Base-by-base conservation (phyloP, 352 stramenopile species). In the Elongisporangium prolatum region DNA sequence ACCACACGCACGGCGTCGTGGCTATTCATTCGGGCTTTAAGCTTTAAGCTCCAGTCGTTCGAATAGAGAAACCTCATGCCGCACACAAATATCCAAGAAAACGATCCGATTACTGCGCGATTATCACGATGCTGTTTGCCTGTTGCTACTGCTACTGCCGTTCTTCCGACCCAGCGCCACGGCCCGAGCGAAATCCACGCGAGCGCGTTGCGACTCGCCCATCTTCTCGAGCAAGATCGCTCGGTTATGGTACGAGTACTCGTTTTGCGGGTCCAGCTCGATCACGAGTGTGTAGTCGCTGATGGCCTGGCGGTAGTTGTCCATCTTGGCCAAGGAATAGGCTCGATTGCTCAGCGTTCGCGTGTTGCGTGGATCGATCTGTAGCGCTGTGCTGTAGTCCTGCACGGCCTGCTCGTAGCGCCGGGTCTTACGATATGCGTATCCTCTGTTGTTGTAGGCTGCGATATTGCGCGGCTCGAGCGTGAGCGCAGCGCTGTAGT, bases 21-120 rank as follows among this genome's bases (percentile, higher is more conserved):
- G 96, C 97, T 21, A 84, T 99, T 25, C 97, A 99, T 79, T 97
- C 95, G 60, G 97, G 97, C 47, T 99, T 97, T 74, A 98, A 97
- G 76, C 80, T 96, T 38, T 95, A 90, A 60, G 16, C 48, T n/a
- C 2, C 20, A 14, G 9, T 20, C 16, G 14, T 17, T 2, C 9
- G 48, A 22, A 51, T 51, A 51, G 17, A 22, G n/a, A 51, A 21
- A 10, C 6, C 10, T 3, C 48, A 22, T 21, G 20, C 9, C 7
- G 47, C 20, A 50, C 25, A 37, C 13, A 48, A 48, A 6, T 20
- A 14, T 10, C 50, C 34, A 34, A 44, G 34, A 7, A 44, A 44
- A 44, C 34, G 34, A 44, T 44, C 34, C 28, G 28, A 40, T 40
- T 40, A 40, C 28, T 5, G 28, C 1, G 28, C 4, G 3, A 18